Percentiles rank a stretch among this genome's conserved stretches.
Conservation (phyloP, 371 early-diverging fungal genomes). For the Lichtheimia ramosa region DNA sequence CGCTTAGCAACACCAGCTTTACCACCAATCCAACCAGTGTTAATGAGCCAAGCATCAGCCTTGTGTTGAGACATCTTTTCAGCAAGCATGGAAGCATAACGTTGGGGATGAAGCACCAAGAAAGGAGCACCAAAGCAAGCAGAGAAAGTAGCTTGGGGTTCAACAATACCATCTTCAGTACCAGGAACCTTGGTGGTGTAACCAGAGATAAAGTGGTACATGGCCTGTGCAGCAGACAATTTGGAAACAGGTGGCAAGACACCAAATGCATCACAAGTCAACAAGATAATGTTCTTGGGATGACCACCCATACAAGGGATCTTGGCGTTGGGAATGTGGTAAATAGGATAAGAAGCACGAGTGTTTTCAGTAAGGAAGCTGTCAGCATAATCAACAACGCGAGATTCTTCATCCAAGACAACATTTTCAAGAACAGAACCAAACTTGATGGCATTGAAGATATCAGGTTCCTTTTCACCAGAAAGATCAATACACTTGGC, state of each 20-base stretch:
- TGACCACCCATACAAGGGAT: conserved; percentile 89
- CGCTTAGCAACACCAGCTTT: conserved; percentile 88
- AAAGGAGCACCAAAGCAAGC: conserved; percentile 96
- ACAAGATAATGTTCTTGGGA: conserved; percentile 92
- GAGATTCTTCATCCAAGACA: conserved; percentile 73
- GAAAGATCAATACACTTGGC: conserved; percentile 94
- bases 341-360: conserved; percentile 91
- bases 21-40: conserved; percentile 97
- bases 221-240: conserved; percentile 85
- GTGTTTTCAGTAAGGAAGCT: conserved; percentile 90
- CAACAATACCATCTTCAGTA: conserved; percentile 93
- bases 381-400: conserved; percentile 84
- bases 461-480: conserved; percentile 95
- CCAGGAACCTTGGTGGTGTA: conserved; percentile 93
- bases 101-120: conserved; percentile 93
- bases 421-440: conserved; percentile 95
- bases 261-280: conserved; percentile 97
- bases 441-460: conserved; percentile 87
- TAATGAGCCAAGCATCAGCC: conserved; percentile 92
- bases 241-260: conserved; percentile 93
- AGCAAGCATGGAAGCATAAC: conserved; percentile 94
- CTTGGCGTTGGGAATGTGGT: conserved; percentile 94
- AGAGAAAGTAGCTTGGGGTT: conserved; percentile 91
- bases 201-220: conserved; percentile 95
- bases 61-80: conserved; percentile 86